Evolutionary conservation across 805 yeast genomes (phyloP), one percentile per base, ranked within the genome.

Genomic region (Pichia heedii): DNA sequence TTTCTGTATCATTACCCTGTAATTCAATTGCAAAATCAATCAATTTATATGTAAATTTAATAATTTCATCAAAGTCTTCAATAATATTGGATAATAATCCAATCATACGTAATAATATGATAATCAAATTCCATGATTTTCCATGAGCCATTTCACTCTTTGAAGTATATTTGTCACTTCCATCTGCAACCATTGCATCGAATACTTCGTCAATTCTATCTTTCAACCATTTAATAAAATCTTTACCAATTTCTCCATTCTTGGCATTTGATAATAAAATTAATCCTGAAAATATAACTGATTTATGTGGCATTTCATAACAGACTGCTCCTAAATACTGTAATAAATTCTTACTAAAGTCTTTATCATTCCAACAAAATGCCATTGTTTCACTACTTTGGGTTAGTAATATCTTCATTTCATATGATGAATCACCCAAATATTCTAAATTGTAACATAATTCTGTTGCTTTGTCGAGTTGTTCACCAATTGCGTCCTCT

Each of bases 271-370:
- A 78, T 20, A 79, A 67, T 54, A 81, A 72, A 5, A 88, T 65
- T 50, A 87, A 68, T 9, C 80, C 77, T 22, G 87, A 74, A 45
- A 90, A 62, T n/a, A 80, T 74, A 13, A 81, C 77, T 46, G 82
- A 74, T 59, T 89, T 93, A 50, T 89, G 95, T 0, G 99, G 97
- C 61, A 90, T 96, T 61, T 93, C 97, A 24, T 75, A 63, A 11
- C 82, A 70, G 36, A 84, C 73, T 2, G 95, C 85, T 43, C 73
- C 72, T 22, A 88, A 56, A 2, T 85, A 83, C 39, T 72, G 69
- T 46, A 85, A 63, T 19, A 85, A 65, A 3, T 81, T 76, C 29
- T 63, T 65, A 46, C 85, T 69, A 49, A 81, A 74, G 41, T 70
- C 70, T 46, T 75, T 79, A 43, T 80, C 80, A 16, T 35, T 27